A percentile compares a stretch with the other conserved stretches of the same genome.
Conservation (phyloP, 176 grass and related monocot genomes). For the Eragrostis nindensis region DNA sequence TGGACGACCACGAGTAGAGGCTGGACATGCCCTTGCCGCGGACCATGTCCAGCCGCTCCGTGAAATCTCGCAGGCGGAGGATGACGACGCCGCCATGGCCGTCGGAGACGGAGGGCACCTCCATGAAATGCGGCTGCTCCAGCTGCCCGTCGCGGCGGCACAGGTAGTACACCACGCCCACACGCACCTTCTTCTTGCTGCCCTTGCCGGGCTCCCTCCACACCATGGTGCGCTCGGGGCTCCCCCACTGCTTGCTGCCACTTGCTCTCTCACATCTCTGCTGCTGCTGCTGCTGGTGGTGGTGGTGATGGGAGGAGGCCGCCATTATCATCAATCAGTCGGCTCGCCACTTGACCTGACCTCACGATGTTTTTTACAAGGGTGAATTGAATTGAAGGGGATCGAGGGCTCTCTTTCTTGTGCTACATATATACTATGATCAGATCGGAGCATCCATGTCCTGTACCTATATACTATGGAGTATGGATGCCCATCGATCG, state of each 20-base stretch:
- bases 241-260: constrained; percentile 42
- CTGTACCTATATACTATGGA: too few relatives aligned
- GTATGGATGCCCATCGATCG: too few relatives aligned
- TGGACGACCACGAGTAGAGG: constrained; percentile 69
- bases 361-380: too few relatives aligned
- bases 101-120: constrained; percentile 59
- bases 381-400: too few relatives aligned
- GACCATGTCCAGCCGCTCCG: constrained; percentile 46
- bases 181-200: constrained; percentile 44
- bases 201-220: constrained; percentile 53
- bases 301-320: neutral
- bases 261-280: too few relatives aligned
- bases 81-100: neutral
- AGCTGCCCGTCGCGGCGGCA: constrained; percentile 58
- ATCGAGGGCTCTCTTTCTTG: too few relatives aligned
- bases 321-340: neutral
- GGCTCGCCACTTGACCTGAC: too few relatives aligned
- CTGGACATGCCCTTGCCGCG: constrained; percentile 58
- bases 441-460: too few relatives aligned
- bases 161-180: constrained; percentile 83
- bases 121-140: constrained; percentile 78
- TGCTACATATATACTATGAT: too few relatives aligned
- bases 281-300: neutral
- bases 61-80: constrained; percentile 58
- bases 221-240: constrained; percentile 67